A percentile compares a stretch with the other conserved stretches of the same genome.
Evolutionary conservation across 2,329 filamentous ascomycete genomes (phyloP).

Genomic region (Xylariales sp.): DNA sequence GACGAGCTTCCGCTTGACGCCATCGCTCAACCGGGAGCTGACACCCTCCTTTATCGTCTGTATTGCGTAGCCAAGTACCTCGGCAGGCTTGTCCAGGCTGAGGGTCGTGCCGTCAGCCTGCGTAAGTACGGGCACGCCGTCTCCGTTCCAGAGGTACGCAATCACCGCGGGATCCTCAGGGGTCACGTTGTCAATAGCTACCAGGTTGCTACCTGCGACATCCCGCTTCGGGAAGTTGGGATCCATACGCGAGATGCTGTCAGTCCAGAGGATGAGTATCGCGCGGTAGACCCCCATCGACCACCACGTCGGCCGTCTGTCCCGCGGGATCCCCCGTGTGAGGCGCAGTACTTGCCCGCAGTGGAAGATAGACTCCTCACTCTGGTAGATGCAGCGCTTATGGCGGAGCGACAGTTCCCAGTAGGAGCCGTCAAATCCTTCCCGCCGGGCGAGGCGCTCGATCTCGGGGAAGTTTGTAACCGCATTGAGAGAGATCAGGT

Average conservation of each 20-base stretch:
- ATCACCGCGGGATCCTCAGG: slow-evolving; percentile 33
- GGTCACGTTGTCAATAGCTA: slow-evolving; percentile 35
- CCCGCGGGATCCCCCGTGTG: slow-evolving; percentile 53
- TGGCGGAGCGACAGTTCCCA: slow-evolving; percentile 52
- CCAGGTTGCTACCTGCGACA: slow-evolving; percentile 10
- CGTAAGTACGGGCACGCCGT: slow-evolving; percentile 32
- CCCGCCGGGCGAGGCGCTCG: slow-evolving; percentile 60
- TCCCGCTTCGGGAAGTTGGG: slow-evolving; percentile 27
- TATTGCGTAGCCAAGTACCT: slow-evolving; percentile 36
- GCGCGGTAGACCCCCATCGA: slow-evolving; percentile 66
- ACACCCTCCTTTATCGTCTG: slow-evolving; percentile 32
- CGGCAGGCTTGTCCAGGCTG: slow-evolving; percentile 30
- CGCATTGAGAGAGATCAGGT: slow-evolving; percentile 65
- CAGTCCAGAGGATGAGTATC: slow-evolving; percentile 57
- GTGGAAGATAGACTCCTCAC: slow-evolving; percentile 62
- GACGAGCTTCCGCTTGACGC: slow-evolving; percentile 39
- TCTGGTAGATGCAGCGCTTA: slow-evolving; percentile 59
- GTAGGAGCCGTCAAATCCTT: slow-evolving; percentile 51
- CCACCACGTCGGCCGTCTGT: slow-evolving; percentile 66
- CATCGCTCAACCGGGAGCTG: slow-evolving; percentile 39
- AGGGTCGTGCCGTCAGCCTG: slow-evolving; percentile 25
- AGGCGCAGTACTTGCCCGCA: slow-evolving; percentile 63
- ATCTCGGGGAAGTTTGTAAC: slow-evolving; percentile 65
- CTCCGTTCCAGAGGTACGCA: slow-evolving; percentile 32
- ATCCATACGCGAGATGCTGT: slow-evolving; percentile 51